Percentiles rank a stretch among this genome's conserved stretches.
Evolutionary conservation across 257 asterid species (phyloP).

Genomic region (Capsicum rhomboideum): DNA sequence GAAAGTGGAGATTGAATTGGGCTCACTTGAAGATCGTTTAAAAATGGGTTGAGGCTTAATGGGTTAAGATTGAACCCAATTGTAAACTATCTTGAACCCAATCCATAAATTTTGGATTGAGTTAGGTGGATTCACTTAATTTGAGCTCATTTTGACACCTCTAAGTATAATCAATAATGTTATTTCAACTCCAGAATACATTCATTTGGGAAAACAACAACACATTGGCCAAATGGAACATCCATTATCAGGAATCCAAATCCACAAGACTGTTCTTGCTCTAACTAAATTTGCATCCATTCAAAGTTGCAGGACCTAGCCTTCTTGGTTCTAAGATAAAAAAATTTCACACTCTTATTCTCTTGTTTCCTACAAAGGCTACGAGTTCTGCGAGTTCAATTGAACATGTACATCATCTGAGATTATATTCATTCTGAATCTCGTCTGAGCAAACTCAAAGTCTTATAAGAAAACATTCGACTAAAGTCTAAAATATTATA

Average conservation of each 20-base stretch:
- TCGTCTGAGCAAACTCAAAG: too few relatives aligned
- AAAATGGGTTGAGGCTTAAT: too few relatives aligned
- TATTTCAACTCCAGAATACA: neutral
- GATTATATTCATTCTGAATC: too few relatives aligned
- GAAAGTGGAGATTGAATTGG: too few relatives aligned
- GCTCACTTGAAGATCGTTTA: too few relatives aligned
- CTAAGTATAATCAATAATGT: neutral
- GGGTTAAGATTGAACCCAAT: too few relatives aligned
- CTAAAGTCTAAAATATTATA: too few relatives aligned
- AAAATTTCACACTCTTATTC: neutral
- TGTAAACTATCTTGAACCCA: too few relatives aligned
- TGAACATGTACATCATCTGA: too few relatives aligned
- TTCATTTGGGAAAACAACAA: neutral
- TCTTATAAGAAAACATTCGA: too few relatives aligned
- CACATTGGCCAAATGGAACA: constrained; percentile 17
- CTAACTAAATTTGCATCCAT: constrained; percentile 19
- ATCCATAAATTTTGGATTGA: too few relatives aligned
- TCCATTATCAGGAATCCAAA: constrained; percentile 31
- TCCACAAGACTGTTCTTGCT: constrained; percentile 27
- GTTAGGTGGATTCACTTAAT: too few relatives aligned
- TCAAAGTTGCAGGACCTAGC: constrained; percentile 11
- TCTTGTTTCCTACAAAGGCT: neutral
- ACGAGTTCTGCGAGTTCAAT: neutral
- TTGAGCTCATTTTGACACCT: neutral
- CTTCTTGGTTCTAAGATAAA: constrained; percentile 26